phyloP scores from a whole-genome alignment of 2,329 filamentous ascomycete genomes.

The Pestalotiopsis sp. region DNA sequence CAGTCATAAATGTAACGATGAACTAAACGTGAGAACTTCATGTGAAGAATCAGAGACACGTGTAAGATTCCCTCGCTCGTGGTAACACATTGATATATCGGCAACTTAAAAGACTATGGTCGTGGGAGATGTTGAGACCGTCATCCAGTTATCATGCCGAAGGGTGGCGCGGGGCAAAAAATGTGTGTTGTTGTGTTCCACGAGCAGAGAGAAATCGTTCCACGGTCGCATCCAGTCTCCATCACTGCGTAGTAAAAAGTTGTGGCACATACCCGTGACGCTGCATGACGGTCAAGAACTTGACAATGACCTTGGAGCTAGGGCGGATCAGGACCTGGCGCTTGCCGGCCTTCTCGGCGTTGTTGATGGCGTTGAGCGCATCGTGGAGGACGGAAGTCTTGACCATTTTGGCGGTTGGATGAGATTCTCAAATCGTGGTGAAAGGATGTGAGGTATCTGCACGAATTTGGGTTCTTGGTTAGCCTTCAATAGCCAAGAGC shows the following conservation, averaged over 20 bases:
- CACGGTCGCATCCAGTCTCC: neutral
- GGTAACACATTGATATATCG: constrained; percentile 77
- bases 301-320: constrained; percentile 99
- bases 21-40: constrained; percentile 93
- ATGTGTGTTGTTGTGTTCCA: neutral
- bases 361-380: constrained; percentile 99
- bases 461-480: constrained; percentile 44
- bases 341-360: constrained; percentile 99
- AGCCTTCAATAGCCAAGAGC: constrained; percentile 65
- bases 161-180: constrained; percentile 31
- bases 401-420: constrained; percentile 83
- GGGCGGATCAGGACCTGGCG: constrained; percentile 98
- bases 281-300: constrained; percentile 99
- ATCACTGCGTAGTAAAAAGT: neutral
- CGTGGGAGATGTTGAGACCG: constrained; percentile 77
- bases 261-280: constrained; percentile 78
- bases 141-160: constrained; percentile 99
- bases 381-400: constrained; percentile 99
- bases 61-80: constrained; percentile 88
- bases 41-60: constrained; percentile 74
- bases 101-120: constrained; percentile 99
- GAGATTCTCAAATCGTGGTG: constrained; percentile 77
- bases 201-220: neutral
- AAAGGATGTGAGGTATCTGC: constrained; percentile 66
- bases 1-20: constrained; percentile 81